Evolutionary conservation across 2,329 filamentous ascomycete species (phyloP), one percentile per base, ranked within the genome.

Genomic region (Fusarium sp.): DNA sequence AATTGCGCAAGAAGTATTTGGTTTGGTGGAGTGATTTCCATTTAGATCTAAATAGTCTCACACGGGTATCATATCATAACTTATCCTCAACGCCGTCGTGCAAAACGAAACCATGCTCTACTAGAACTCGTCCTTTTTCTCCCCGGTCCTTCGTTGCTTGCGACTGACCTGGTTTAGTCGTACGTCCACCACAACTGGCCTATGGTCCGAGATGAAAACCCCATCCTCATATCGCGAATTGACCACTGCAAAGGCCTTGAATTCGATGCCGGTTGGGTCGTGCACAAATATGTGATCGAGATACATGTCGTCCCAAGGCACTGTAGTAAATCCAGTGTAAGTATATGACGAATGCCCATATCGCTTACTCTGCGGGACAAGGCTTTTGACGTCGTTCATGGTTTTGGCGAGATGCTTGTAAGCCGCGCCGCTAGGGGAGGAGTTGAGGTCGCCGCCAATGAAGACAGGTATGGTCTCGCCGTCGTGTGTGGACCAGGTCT

Each of bases 221-320:
- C 73, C 77, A 22, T 82, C 77, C 10, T 80, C 77, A 41, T 74
- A 78, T 18, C 69, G 56, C 3, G 75, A 77, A 26, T 74, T 75
- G 12, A 80, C 54, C 6, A 81, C 79, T 1, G 80, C 75, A 57
- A 76, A 80, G 14, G 68, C 71, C 17, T 76, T 55, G 28, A 79
- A 79, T 18, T 74, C 56, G 36, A 81, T 57, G 4, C 70, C 75
- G 4, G 67, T 63, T 11, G 74, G 68, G 41, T 81, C 71, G 65
- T 68, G 74, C 36, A 81, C 79, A 51, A 82, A 82, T 17, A 82
- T 72, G 45, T 81, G 76, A 51, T 82, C 81, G 30, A 82, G 72
- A 17, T 69, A 63, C 13, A 62, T 72, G 32, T 77, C 75, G 22
- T 79, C 74, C 10, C 50, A 63, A 24, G 57, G 58, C 18, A 72